phyloP scores from a whole-genome alignment of 2,329 filamentous ascomycete genomes.

The Fusarium paranaense region DNA sequence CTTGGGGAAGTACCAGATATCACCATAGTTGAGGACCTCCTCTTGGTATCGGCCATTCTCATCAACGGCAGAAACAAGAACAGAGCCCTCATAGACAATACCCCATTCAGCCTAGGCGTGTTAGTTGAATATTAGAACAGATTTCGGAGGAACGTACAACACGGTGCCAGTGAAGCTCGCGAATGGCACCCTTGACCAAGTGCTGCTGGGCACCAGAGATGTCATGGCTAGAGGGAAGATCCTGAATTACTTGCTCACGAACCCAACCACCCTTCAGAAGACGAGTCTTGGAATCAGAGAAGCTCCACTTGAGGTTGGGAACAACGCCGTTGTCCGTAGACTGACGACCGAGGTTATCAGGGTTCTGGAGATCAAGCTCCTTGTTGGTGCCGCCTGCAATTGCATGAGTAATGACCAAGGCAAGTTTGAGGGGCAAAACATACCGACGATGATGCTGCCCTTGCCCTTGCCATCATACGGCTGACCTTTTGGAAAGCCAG shows the following conservation, averaged over 20 bases:
- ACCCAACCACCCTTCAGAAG: constrained; percentile 74
- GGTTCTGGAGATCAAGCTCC: constrained; percentile 71
- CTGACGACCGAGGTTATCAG: constrained; percentile 71
- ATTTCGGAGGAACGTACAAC: constrained; percentile 59
- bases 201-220: constrained; percentile 77
- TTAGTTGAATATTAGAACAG: neutral
- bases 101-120: constrained; percentile 72
- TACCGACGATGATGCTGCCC: constrained; percentile 69
- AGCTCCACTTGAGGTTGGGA: constrained; percentile 76
- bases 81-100: constrained; percentile 68
- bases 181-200: constrained; percentile 72
- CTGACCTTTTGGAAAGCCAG: constrained; percentile 61
- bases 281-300: constrained; percentile 74
- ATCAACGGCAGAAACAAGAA: constrained; percentile 71
- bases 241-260: constrained; percentile 74
- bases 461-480: constrained; percentile 68
- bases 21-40: constrained; percentile 68
- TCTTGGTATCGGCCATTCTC: constrained; percentile 68
- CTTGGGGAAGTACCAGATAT: constrained; percentile 78
- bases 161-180: constrained; percentile 75
- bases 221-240: constrained; percentile 73
- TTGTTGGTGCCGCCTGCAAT: constrained; percentile 71
- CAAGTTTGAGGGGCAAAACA: constrained; percentile 6
- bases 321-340: constrained; percentile 73
- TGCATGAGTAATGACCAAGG: too few relatives aligned